A percentile compares a stretch with the other conserved stretches of the same genome.
These are phyloP conservation scores for Candida parachauliodes DNA, from an alignment of 805 yeast genomes.

Conservation along the genomic window DNA sequence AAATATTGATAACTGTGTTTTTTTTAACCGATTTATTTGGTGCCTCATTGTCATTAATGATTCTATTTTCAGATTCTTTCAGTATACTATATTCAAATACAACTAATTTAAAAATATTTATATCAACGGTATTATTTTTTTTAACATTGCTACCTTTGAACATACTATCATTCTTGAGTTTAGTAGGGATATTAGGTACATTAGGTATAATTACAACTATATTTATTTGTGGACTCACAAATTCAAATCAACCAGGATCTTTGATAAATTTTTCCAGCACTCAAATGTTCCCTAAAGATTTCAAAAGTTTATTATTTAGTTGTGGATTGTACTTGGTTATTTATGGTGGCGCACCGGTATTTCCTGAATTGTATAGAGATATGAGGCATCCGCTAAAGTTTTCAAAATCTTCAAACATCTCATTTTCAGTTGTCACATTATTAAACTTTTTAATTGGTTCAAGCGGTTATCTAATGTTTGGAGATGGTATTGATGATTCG, in stretches of 20 bases:
- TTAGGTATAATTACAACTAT: conserved; percentile 46
- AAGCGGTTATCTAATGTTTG: conserved; percentile 79
- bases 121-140: conserved; percentile 38
- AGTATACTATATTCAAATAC: conserved; percentile 40
- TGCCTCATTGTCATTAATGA: conserved; percentile 54
- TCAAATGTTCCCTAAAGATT: conserved; percentile 27
- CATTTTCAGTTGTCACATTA: conserved; percentile 55
- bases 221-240: conserved; percentile 44
- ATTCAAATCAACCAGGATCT: conserved; percentile 50
- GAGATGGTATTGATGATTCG: conserved; percentile 62
- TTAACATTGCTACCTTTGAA: conserved; percentile 54
- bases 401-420: conserved; percentile 45
- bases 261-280: conserved; percentile 45
- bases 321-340: conserved; percentile 74
- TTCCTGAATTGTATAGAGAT: conserved; percentile 69
- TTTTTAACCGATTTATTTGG: conserved; percentile 59
- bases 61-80: conserved; percentile 61
- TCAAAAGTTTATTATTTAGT: conserved; percentile 42
- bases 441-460: conserved; percentile 62
- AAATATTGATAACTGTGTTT: conserved; percentile 42
- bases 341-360: conserved; percentile 82
- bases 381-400: conserved; percentile 68
- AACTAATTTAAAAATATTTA: conserved; percentile 37
- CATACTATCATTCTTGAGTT: conserved; percentile 50
- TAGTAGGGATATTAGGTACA: conserved; percentile 57